phyloP scores from a whole-genome alignment of 1,284 basidiomycete species.

The Malassezia equina region DNA sequence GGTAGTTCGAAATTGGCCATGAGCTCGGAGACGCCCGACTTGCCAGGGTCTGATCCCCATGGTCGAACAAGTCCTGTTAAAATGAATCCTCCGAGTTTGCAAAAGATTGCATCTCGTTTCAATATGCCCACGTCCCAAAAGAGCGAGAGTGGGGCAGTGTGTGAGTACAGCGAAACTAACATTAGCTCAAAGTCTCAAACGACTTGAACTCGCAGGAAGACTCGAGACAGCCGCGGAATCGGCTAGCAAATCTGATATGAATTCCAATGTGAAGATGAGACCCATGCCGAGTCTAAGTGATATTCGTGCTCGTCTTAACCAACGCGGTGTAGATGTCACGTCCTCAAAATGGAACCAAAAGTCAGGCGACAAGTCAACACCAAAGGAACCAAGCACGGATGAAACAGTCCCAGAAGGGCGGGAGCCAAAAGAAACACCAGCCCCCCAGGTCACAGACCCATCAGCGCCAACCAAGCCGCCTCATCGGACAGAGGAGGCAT shows the following conservation, averaged over 20 bases:
- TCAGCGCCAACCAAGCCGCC: not conserved
- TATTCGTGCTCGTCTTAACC: conserved; percentile 33
- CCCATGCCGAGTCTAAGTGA: conserved; percentile 41
- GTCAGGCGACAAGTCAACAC: not conserved
- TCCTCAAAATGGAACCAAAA: conserved; percentile 6
- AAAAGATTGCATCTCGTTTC: conserved; percentile 11
- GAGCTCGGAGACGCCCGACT: not conserved
- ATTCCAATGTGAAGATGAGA: conserved; percentile 10
- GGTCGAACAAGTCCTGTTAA: not conserved
- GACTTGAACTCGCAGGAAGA: conserved; percentile 12
- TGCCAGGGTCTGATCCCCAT: not conserved
- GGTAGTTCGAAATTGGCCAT: not conserved
- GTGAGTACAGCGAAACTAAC: not conserved
- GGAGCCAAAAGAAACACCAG: too few species aligned
- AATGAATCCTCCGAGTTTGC: conserved; percentile 6
- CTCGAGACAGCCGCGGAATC: not conserved
- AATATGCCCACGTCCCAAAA: not conserved
- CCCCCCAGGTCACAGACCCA: not conserved
- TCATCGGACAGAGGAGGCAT: not conserved
- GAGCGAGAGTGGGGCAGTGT: not conserved
- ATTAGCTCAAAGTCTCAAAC: conserved; percentile 1
- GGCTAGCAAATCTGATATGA: not conserved
- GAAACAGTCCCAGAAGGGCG: too few species aligned
- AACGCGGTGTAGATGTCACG: conserved; percentile 12
- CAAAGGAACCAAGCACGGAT: not conserved